A percentile compares a stretch with the other conserved stretches of the same genome.
phyloP scores from a whole-genome alignment of 164 flowering plant genomes.

The Annona cherimola region DNA sequence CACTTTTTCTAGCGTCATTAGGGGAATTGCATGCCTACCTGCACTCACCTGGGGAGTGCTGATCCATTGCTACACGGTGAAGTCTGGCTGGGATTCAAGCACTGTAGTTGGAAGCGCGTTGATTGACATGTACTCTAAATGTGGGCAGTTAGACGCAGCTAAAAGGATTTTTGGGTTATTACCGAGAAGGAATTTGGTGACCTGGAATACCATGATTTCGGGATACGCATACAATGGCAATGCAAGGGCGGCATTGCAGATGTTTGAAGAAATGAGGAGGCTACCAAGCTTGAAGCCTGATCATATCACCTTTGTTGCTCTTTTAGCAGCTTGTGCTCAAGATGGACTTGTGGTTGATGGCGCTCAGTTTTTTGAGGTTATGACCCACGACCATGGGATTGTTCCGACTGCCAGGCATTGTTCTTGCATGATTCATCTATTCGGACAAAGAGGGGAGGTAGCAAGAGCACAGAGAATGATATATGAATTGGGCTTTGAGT shows the following conservation, averaged over 20 bases:
- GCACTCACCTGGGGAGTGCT: slow-evolving; percentile 43
- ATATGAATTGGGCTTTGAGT: slow-evolving; percentile 40
- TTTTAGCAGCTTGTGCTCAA: slow-evolving; percentile 50
- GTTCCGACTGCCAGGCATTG: slow-evolving; percentile 50
- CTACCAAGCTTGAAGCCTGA: slow-evolving; percentile 37
- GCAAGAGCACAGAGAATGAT: slow-evolving; percentile 43
- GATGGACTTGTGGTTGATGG: slow-evolving; percentile 24
- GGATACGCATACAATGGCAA: slow-evolving; percentile 62
- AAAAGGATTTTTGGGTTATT: slow-evolving; percentile 37
- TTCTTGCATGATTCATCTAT: slow-evolving; percentile 44
- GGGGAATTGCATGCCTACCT: slow-evolving; percentile 47
- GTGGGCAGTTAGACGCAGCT: slow-evolving; percentile 45
- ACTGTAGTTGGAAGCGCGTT: slow-evolving; percentile 58
- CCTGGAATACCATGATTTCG: slow-evolving; percentile 62
- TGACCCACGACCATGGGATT: slow-evolving; percentile 43
- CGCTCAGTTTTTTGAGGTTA: slow-evolving; percentile 33
- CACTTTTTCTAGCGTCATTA: slow-evolving; percentile 52
- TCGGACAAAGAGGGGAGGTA: slow-evolving; percentile 52
- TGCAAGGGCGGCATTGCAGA: slow-evolving; percentile 31
- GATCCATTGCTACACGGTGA: slow-evolving; percentile 44
- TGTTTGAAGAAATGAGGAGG: slow-evolving; percentile 38
- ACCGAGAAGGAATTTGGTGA: slow-evolving; percentile 44
- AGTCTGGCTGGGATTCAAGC: slow-evolving; percentile 33
- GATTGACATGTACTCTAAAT: slow-evolving; percentile 69
- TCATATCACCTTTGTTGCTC: slow-evolving; percentile 49